Evolutionary conservation across 176 grass and related monocot genomes (phyloP), one percentile per base, ranked within the genome.

Genomic region (Triticum turgidum): DNA sequence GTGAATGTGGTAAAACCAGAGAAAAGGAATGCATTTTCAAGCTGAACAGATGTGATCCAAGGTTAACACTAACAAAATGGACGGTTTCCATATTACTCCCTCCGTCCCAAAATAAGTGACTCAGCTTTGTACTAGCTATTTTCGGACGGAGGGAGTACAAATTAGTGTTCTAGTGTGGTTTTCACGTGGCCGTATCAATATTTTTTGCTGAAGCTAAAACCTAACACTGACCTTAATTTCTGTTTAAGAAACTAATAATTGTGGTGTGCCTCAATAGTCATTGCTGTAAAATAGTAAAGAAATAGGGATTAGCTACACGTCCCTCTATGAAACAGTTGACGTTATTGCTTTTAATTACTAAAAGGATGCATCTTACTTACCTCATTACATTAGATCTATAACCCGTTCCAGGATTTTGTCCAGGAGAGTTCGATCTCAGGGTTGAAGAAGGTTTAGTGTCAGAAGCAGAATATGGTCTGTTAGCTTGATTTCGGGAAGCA

Each of bases 351-450:
- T 61, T 42, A 62, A 44, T 61, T 21, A 35, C 41, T 35, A 79
- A 77, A 81, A 62, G 21, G 81, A 84, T 34, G 47, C 6, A 51
- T 20, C 30, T 71, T 72, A 34, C 33, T 88, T 89, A 92, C 90
- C 80, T 92, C 74, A 62, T 73, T 69, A 4, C 29, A 37, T 88
- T 85, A n/a, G 67, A 79, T 76, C 15, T 76, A 52, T 76, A 52
- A 79, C 77, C 69, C 5, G 13, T 61, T 75, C 39, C 62, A 82
- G 83, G 76, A 25, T 81, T 89, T 75, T 84, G 37, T 39, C 61
- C 47, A 10, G 78, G 3, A 44, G 82, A 82, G 61, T 76, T 30
- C 34, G 33, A 67, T 41, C 42, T 78, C 79, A 65, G 52, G 84
- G 81, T 22, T 7, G 56, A 65, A 80, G 83, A 82, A 80, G 38